Evolutionary conservation across 257 asterid species (phyloP).

Genomic region (Solanum appendiculatum): DNA sequence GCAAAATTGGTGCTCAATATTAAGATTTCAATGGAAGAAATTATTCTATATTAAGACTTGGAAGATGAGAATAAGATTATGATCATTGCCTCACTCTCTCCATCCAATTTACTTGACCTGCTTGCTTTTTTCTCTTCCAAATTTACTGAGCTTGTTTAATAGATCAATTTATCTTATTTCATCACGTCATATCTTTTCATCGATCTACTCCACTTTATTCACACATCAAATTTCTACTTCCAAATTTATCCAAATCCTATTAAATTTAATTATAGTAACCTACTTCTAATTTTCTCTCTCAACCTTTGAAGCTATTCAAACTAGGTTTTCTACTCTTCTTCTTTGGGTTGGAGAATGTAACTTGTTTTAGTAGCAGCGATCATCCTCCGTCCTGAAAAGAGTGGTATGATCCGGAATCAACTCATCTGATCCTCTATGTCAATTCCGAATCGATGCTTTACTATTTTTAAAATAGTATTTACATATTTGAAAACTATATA

Average conservation of each 20-base stretch:
- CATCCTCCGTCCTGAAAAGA: neutral
- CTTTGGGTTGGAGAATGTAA: neutral
- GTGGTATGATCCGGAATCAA: neutral
- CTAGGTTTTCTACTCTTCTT: neutral
- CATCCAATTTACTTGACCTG: neutral
- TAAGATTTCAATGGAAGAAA: neutral
- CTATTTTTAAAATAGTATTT: neutral
- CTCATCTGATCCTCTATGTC: neutral
- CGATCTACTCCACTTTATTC: neutral
- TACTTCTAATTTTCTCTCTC: neutral
- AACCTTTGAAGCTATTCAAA: neutral
- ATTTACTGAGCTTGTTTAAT: neutral
- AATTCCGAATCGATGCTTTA: neutral
- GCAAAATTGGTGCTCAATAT: neutral
- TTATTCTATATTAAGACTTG: neutral
- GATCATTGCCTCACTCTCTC: neutral
- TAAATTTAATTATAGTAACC: neutral
- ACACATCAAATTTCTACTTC: neutral
- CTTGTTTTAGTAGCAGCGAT: neutral
- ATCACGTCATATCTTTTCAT: neutral
- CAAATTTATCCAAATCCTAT: neutral
- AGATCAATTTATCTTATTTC: neutral
- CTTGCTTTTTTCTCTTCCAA: neutral
- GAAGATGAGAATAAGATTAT: neutral
- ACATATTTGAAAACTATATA: neutral